These are phyloP conservation scores for Metarhizium sp. DNA, from an alignment of 2,329 filamentous ascomycete genomes.

Conservation along the genomic window DNA sequence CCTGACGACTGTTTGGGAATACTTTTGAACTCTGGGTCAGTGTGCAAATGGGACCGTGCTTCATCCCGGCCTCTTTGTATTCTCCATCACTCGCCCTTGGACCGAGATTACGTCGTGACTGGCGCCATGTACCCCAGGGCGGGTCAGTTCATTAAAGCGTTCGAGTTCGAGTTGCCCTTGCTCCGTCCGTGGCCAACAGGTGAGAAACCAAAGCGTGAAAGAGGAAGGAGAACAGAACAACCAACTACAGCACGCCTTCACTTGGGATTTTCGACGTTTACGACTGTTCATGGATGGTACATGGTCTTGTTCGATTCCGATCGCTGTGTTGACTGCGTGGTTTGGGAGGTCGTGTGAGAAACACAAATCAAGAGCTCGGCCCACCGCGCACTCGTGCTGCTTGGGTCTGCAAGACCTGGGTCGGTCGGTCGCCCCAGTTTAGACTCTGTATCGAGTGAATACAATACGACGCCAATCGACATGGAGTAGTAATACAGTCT, in stretches of 20 bases:
- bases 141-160: conserved; percentile 7
- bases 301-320: too few species aligned
- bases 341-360: too few species aligned
- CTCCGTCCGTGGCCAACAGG: background rate
- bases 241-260: too few species aligned
- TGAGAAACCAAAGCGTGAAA: background rate
- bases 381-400: background rate
- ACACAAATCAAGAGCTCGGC: too few species aligned
- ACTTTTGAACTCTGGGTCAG: background rate
- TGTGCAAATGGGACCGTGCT: background rate
- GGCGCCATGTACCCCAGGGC: background rate
- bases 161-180: background rate
- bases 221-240: background rate
- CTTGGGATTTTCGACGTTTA: too few species aligned
- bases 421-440: too few species aligned
- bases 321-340: too few species aligned
- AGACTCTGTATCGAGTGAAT: background rate
- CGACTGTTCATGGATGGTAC: too few species aligned
- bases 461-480: background rate
- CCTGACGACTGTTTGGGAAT: background rate
- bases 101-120: background rate
- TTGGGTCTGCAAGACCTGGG: background rate
- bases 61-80: background rate
- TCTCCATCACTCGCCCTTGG: background rate
- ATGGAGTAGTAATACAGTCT: background rate